Evolutionary conservation across 768 basidiomycete species (phyloP).

Genomic region (Termitomyces sp.): DNA sequence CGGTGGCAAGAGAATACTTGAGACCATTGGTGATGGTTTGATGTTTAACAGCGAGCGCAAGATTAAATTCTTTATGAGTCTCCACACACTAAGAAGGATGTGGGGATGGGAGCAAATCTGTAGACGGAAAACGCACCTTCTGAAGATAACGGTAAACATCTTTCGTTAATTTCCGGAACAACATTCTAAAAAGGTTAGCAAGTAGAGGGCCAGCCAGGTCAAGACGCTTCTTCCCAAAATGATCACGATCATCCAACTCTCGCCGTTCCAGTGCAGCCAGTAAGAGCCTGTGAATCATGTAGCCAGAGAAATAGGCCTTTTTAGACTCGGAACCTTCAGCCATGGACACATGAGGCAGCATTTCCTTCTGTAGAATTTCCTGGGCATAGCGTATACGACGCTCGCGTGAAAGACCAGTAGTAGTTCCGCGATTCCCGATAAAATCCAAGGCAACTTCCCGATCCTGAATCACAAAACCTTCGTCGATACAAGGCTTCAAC

Average conservation of each 20-base stretch:
- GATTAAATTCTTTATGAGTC: slow-evolving; percentile 91
- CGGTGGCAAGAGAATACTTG: slow-evolving; percentile 96
- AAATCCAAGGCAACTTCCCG: slow-evolving; percentile 97
- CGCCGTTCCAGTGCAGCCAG: slow-evolving; percentile 91
- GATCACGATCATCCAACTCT: slow-evolving; percentile 98
- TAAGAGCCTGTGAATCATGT: slow-evolving; percentile 96
- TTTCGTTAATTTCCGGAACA: slow-evolving; percentile 94
- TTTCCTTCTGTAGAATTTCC: slow-evolving; percentile 98
- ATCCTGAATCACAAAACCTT: slow-evolving; percentile 97
- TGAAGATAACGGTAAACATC: slow-evolving; percentile 97
- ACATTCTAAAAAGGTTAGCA: slow-evolving; percentile 96
- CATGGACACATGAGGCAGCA: slow-evolving; percentile 97
- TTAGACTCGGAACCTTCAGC: slow-evolving; percentile 94
- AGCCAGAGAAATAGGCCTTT: slow-evolving; percentile 99
- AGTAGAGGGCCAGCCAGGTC: slow-evolving; percentile 95
- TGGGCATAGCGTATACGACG: slow-evolving; percentile 94
- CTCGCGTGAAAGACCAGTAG: slow-evolving; percentile 87
- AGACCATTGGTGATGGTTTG: slow-evolving; percentile 98
- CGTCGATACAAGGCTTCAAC: slow-evolving; percentile 97
- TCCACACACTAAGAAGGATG: slow-evolving; percentile 76
- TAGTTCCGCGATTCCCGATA: slow-evolving; percentile 97
- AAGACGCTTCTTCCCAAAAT: slow-evolving; percentile 97
- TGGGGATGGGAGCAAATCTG: slow-evolving; percentile 10
- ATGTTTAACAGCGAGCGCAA: slow-evolving; percentile 89
- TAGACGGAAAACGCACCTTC: slow-evolving; percentile 54